Evolutionary conservation across 169 alveolate genomes (phyloP).

Genomic region (Eimeria praecox): DNA sequence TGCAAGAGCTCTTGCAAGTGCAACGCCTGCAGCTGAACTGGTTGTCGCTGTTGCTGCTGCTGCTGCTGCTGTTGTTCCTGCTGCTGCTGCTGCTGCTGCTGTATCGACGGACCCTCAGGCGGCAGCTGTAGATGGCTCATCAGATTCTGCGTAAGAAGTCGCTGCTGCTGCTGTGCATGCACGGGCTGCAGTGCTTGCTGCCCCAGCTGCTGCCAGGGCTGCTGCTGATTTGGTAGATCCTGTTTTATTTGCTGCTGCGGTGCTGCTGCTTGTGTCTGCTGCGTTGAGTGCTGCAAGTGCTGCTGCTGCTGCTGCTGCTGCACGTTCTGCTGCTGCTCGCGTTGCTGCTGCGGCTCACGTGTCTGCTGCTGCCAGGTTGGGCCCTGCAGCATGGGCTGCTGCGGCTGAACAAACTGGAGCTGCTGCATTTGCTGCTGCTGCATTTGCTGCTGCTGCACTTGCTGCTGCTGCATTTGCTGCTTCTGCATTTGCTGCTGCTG

Average conservation of each 20-base stretch:
- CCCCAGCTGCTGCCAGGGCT: neutral
- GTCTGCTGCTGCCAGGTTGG: neutral
- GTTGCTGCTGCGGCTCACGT: neutral
- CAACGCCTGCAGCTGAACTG: neutral
- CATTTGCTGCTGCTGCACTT: neutral
- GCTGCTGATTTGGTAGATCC: neutral
- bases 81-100: neutral
- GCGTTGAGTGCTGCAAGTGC: neutral
- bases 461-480: neutral
- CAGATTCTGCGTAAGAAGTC: neutral
- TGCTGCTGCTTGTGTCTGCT: neutral
- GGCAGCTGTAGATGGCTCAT: neutral
- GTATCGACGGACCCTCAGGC: neutral
- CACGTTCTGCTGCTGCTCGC: too few species aligned
- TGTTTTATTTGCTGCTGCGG: neutral
- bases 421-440: neutral
- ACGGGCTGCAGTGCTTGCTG: neutral
- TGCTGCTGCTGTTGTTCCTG: conserved; percentile 29
- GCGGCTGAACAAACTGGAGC: too few species aligned
- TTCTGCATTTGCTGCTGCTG: neutral
- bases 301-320: neutral
- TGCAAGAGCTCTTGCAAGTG: neutral
- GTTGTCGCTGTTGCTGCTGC: neutral
- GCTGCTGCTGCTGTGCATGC: neutral
- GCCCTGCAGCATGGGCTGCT: neutral